Conservation (phyloP, 1,284 basidiomycete species). For the Sanguinoderma infundibulare region DNA sequence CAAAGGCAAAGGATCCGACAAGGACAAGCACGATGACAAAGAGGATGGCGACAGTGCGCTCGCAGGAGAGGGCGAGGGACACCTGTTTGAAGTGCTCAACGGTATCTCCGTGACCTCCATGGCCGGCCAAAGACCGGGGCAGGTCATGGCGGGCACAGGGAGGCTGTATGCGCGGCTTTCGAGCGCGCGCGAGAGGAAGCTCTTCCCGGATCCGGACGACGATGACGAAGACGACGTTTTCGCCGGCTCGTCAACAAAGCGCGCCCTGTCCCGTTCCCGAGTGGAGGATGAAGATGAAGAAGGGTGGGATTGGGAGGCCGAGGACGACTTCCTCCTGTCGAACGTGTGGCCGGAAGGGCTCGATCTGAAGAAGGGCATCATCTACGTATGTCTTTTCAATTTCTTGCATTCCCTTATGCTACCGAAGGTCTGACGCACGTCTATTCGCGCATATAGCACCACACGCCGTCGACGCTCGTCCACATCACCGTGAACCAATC, state of each 20-base stretch:
- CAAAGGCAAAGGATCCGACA: neutral
- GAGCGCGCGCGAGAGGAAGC: constrained; percentile 58
- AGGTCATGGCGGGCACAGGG: constrained; percentile 54
- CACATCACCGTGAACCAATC: constrained; percentile 64
- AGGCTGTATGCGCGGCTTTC: constrained; percentile 58
- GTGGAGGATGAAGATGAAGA: constrained; percentile 40
- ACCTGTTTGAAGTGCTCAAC: constrained; percentile 64
- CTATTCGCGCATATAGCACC: constrained; percentile 44
- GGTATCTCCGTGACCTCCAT: constrained; percentile 44
- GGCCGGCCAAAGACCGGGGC: constrained; percentile 46
- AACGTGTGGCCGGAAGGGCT: constrained; percentile 60
- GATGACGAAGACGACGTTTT: constrained; percentile 30
- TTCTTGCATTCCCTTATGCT: neutral
- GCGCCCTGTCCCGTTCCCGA: constrained; percentile 11
- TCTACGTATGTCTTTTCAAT: constrained; percentile 57
- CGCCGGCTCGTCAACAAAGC: neutral
- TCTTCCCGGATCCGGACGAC: constrained; percentile 38
- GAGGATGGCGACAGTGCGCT: constrained; percentile 1
- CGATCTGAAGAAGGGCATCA: constrained; percentile 51
- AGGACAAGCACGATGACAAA: neutral
- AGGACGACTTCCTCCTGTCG: constrained; percentile 62
- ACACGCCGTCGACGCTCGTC: constrained; percentile 52
- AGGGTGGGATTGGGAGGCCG: constrained; percentile 64
- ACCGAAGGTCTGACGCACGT: neutral
- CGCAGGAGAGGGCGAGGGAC: constrained; percentile 35